Evolutionary conservation across 495 filamentous ascomycete genomes (phyloP), one percentile per base, ranked within the genome.

Genomic region (Cladorrhinum samala): DNA sequence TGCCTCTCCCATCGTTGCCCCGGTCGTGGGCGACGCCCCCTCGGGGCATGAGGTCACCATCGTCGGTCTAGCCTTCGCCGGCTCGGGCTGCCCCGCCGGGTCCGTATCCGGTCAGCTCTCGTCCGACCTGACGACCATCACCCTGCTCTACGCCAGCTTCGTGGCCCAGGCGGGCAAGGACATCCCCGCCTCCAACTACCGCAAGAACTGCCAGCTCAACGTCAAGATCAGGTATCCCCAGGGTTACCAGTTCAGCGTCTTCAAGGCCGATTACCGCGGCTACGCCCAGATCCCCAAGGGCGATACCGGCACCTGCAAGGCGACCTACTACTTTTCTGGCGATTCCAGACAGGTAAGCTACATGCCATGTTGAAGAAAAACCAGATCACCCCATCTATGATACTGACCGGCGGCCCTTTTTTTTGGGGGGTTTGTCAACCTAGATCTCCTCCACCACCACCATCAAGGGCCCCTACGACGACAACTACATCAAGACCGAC

Each of bases 121-220:
- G 24, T 42, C 55, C 14, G 76, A 80, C 59, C 63, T 64, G 51
- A 68, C 66, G 18, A 73, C 67, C n/a, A 56, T 80, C 36, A 77
- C 74, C 13, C 61, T 78, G 50, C 71, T 74, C 40, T 78, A 75
- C 58, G 68, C 68, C 58, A 50, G 48, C 7, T 77, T 76, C 55
- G 58, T 73, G 27, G 77, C 76, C 20, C 69, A 71, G 50, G 68
- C 76, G 24, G 75, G 75, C 44, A 52, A 60, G 20, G 64, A 59
- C 51, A 62, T 71, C 49, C n/a, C 62, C 17, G 47, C 69, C 17
- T 66, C 66, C 25, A 64, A 72, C 46, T 58, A 62, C 54, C 71
- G 75, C 58, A 70, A 71, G 65, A 77, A 80, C 66, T 80, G 76
- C 67, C 72, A 77, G 57, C 63, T 80, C 45, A 75, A 73, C 62